Evolutionary conservation across 2,329 filamentous ascomycete genomes (phyloP).

Genomic region (Botrytis squamosa): DNA sequence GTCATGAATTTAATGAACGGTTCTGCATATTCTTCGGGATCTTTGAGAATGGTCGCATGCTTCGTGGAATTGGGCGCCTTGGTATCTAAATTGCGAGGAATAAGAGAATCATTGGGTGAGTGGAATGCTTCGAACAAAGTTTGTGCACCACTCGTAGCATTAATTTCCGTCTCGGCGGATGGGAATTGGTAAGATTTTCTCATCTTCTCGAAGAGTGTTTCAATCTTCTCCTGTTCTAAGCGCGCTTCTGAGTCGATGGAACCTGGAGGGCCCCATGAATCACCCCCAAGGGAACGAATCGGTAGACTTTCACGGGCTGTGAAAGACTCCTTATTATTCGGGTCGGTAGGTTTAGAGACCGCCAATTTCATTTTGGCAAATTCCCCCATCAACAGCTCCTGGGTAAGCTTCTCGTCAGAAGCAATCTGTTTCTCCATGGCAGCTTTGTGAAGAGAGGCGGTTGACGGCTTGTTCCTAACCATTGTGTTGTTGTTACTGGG

Average conservation of each 20-base stretch:
- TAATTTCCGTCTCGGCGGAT: background rate
- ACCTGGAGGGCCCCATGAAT: background rate
- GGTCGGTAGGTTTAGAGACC: background rate
- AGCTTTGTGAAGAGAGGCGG: background rate
- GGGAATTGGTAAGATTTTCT: background rate
- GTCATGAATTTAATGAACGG: conserved; percentile 87
- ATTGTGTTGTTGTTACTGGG: background rate
- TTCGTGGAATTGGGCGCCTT: background rate
- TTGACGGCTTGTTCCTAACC: conserved; percentile 3
- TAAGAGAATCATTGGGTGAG: background rate
- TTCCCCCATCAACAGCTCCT: background rate
- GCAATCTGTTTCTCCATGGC: background rate
- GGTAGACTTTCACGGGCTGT: background rate
- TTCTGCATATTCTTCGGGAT: conserved; percentile 68
- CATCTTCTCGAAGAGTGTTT: conserved; percentile 1
- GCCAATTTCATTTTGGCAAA: background rate
- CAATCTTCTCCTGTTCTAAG: background rate
- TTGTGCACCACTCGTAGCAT: background rate
- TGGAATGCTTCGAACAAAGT: conserved; percentile 31
- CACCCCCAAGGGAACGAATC: background rate
- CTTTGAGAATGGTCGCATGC: conserved; percentile 26
- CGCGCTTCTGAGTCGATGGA: background rate
- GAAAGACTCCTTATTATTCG: background rate
- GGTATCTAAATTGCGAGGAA: background rate
- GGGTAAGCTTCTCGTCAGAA: background rate